phyloP scores from a whole-genome alignment of 176 grass and related monocot genomes.

The Oryza australiensis region DNA sequence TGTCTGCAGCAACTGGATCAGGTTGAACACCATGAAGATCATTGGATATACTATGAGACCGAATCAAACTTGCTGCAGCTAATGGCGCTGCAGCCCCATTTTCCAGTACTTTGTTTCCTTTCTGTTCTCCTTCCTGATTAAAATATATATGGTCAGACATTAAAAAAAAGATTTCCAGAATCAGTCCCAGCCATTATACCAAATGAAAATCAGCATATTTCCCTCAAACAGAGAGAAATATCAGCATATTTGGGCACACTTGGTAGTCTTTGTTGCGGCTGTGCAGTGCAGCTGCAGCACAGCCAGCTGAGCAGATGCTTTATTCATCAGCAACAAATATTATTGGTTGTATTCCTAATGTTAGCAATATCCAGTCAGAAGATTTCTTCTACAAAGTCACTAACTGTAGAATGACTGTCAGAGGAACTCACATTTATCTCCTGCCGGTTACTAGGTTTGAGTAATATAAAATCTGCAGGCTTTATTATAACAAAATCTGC shows the following conservation, averaged over 20 bases:
- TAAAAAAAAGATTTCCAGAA: conserved; percentile 5
- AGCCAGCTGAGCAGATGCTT: too few relatives aligned
- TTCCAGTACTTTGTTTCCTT: conserved; percentile 56
- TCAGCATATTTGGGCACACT: neutral
- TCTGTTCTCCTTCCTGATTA: conserved; percentile 61
- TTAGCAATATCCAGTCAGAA: neutral
- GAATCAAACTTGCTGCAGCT: conserved; percentile 65
- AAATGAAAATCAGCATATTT: conserved; percentile 21
- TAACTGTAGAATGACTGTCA: neutral
- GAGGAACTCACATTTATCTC: neutral
- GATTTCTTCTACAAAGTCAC: neutral
- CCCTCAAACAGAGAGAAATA: neutral
- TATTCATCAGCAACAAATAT: conserved; percentile 11
- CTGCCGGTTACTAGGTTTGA: neutral
- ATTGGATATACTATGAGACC: conserved; percentile 85
- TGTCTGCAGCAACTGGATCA: conserved; percentile 92
- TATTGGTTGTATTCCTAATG: conserved; percentile 1
- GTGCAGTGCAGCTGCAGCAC: too few relatives aligned
- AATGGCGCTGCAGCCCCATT: conserved; percentile 62
- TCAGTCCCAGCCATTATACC: neutral
- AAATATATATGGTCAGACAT: conserved; percentile 18
- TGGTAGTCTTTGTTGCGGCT: too few relatives aligned
- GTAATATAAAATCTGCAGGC: conserved; percentile 24
- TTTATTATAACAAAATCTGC: conserved; percentile 22
- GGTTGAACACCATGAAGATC: conserved; percentile 88